phyloP scores from a whole-genome alignment of 2,329 filamentous ascomycete genomes.

The Aspergillus nomiae region DNA sequence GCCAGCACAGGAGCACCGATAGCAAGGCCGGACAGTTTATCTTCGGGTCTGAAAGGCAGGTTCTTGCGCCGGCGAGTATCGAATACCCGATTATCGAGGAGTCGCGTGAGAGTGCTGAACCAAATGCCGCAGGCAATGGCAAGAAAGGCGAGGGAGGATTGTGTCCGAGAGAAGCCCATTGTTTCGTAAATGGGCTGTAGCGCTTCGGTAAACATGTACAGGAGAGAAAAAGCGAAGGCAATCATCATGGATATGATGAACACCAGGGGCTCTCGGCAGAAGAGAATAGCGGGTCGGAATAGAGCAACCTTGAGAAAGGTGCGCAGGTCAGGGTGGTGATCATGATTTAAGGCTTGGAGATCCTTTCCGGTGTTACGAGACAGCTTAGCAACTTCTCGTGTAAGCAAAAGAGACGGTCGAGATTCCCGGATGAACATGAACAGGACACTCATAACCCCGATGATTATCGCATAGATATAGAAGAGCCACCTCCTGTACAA shows the following conservation, averaged over 20 bases:
- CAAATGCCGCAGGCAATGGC: slow-evolving; percentile 44
- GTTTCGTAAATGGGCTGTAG: slow-evolving; percentile 43
- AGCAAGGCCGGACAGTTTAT: slow-evolving; percentile 43
- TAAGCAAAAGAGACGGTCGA: slow-evolving; percentile 45
- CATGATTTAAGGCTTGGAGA: slow-evolving; percentile 39
- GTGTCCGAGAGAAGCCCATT: slow-evolving; percentile 34
- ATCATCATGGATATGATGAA: slow-evolving; percentile 45
- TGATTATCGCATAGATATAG: slow-evolving; percentile 42
- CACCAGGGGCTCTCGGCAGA: slow-evolving; percentile 51
- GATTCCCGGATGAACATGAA: slow-evolving; percentile 45
- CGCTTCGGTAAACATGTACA: slow-evolving; percentile 53
- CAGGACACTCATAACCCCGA: slow-evolving; percentile 32
- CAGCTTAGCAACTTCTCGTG: slow-evolving; percentile 26
- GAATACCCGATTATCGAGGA: slow-evolving; percentile 42
- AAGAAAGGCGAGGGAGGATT: slow-evolving; percentile 45
- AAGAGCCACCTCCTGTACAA: slow-evolving; percentile 47
- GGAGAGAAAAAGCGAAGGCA: slow-evolving; percentile 44
- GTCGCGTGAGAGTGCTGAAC: slow-evolving; percentile 46
- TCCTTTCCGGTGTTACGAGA: slow-evolving; percentile 27
- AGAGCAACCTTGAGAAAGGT: slow-evolving; percentile 41
- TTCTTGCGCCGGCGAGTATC: not conserved
- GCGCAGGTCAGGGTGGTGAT: slow-evolving; percentile 36
- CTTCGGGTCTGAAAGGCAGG: not conserved
- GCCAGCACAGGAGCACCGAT: slow-evolving; percentile 49
- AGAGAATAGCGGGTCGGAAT: slow-evolving; percentile 43